phyloP scores from a whole-genome alignment of 2,329 filamentous ascomycete genomes.

The Blastomyces emzantsi region DNA sequence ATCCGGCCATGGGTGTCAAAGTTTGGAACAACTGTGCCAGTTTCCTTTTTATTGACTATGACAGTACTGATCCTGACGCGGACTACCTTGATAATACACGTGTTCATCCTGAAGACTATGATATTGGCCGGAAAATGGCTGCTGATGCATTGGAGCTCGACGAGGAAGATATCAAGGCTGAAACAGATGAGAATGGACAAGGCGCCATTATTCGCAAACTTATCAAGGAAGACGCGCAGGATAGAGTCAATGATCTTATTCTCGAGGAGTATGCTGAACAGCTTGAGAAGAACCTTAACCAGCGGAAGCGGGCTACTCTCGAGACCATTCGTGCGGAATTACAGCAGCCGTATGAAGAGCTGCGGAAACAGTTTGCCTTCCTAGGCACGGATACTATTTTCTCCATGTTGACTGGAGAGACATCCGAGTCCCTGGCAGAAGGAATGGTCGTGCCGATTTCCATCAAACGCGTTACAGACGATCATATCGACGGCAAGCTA shows the following conservation, averaged over 20 bases:
- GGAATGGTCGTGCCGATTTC: constrained; percentile 90
- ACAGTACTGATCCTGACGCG: constrained; percentile 67
- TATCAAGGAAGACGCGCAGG: constrained; percentile 88
- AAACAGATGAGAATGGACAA: constrained; percentile 79
- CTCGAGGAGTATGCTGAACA: constrained; percentile 96
- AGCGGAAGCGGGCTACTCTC: constrained; percentile 88
- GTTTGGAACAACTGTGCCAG: constrained; percentile 97
- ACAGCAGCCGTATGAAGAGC: constrained; percentile 86
- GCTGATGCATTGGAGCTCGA: constrained; percentile 93
- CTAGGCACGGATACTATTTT: constrained; percentile 73
- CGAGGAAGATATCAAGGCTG: constrained; percentile 94
- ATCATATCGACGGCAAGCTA: constrained; percentile 86
- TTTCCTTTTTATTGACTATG: constrained; percentile 85
- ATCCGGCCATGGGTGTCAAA: constrained; percentile 73
- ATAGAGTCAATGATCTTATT: constrained; percentile 91
- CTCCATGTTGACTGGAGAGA: constrained; percentile 95
- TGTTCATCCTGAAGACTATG: constrained; percentile 97
- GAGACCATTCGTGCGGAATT: constrained; percentile 94
- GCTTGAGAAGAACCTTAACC: constrained; percentile 83
- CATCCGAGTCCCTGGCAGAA: constrained; percentile 67
- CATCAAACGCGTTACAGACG: constrained; percentile 78
- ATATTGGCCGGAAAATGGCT: constrained; percentile 95
- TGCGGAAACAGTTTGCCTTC: constrained; percentile 67
- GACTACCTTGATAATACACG: constrained; percentile 95
- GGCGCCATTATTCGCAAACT: constrained; percentile 89